Evolutionary conservation across 2,329 filamentous ascomycete species (phyloP).

Genomic region (Phyllosticta citriasiana): DNA sequence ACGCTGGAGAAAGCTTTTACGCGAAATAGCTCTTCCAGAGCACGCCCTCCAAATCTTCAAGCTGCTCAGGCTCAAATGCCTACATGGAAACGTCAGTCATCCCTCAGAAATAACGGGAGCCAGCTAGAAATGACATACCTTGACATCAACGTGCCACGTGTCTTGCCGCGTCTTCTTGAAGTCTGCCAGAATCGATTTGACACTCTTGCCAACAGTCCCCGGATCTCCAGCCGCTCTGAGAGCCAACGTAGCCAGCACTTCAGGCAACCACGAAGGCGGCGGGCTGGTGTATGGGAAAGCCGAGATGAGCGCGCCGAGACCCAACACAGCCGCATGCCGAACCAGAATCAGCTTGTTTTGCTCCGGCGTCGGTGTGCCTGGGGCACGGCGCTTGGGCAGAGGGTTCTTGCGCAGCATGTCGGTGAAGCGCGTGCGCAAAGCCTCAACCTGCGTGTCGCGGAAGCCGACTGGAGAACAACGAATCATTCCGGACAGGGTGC

Average conservation of each 20-base stretch:
- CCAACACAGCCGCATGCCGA: slow-evolving; percentile 83
- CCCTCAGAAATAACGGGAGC: not conserved
- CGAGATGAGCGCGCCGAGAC: slow-evolving; percentile 81
- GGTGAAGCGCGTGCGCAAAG: slow-evolving; percentile 72
- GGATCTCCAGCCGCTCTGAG: slow-evolving; percentile 78
- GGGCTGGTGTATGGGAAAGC: slow-evolving; percentile 95
- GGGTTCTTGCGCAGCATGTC: slow-evolving; percentile 70
- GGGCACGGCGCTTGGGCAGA: slow-evolving; percentile 58
- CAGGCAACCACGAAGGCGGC: slow-evolving; percentile 87
- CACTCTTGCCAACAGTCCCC: slow-evolving; percentile 88
- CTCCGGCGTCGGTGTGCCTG: slow-evolving; percentile 60
- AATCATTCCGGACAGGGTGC: slow-evolving; percentile 94
- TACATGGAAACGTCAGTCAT: slow-evolving; percentile 21
- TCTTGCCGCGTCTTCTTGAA: slow-evolving; percentile 99
- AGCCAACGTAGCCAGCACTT: slow-evolving; percentile 77
- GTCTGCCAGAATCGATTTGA: slow-evolving; percentile 86
- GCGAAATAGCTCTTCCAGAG: slow-evolving; percentile 99
- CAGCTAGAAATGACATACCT: slow-evolving; percentile 50
- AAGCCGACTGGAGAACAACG: slow-evolving; percentile 79
- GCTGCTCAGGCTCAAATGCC: slow-evolving; percentile 80
- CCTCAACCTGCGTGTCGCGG: slow-evolving; percentile 65
- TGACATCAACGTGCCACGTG: slow-evolving; percentile 96
- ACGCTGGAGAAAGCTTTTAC: slow-evolving; percentile 31
- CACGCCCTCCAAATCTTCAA: slow-evolving; percentile 92
- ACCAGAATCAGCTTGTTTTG: slow-evolving; percentile 68